Conservation (phyloP, 306 rosid genomes). For the Castanea crenata region DNA sequence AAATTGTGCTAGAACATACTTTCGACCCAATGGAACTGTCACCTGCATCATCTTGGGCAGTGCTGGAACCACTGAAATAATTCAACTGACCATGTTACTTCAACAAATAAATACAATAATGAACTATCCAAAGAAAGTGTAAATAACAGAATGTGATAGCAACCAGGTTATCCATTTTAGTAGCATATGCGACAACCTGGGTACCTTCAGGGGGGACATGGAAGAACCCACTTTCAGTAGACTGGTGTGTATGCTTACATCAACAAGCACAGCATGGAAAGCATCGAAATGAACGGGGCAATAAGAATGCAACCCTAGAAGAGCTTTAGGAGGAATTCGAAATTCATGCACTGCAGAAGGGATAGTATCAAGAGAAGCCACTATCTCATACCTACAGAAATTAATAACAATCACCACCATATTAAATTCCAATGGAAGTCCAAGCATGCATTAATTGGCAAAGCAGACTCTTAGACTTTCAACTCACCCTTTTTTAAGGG, state of each 20-base stretch:
- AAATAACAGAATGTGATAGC: background rate
- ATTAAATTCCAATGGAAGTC: slow-evolving; percentile 27
- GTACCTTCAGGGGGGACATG: slow-evolving; percentile 37
- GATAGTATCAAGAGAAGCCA: slow-evolving; percentile 45
- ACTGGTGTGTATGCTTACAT: slow-evolving; percentile 51
- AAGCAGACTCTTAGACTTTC: slow-evolving; percentile 13
- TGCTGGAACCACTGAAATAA: slow-evolving; percentile 43
- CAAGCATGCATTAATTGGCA: background rate
- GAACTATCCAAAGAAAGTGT: background rate
- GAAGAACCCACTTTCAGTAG: slow-evolving; percentile 44
- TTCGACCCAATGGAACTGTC: slow-evolving; percentile 30
- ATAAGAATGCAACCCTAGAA: slow-evolving; percentile 59
- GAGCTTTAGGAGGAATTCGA: slow-evolving; percentile 61
- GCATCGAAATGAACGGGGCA: slow-evolving; percentile 65
- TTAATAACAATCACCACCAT: slow-evolving; percentile 30
- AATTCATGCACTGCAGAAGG: slow-evolving; percentile 61
- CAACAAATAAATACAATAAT: background rate
- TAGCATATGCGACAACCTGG: slow-evolving; percentile 63
- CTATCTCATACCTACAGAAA: slow-evolving; percentile 42
- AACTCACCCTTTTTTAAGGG: slow-evolving; percentile 61
- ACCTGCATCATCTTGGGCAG: slow-evolving; percentile 32
- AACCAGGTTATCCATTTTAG: background rate
- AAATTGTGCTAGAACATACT: slow-evolving; percentile 40
- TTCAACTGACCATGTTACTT: slow-evolving; percentile 22
- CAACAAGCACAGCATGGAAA: slow-evolving; percentile 60